A percentile compares a stretch with the other conserved stretches of the same genome.
phyloP scores from a whole-genome alignment of 805 yeast species.

The Kazachstania kunashirensis region DNA sequence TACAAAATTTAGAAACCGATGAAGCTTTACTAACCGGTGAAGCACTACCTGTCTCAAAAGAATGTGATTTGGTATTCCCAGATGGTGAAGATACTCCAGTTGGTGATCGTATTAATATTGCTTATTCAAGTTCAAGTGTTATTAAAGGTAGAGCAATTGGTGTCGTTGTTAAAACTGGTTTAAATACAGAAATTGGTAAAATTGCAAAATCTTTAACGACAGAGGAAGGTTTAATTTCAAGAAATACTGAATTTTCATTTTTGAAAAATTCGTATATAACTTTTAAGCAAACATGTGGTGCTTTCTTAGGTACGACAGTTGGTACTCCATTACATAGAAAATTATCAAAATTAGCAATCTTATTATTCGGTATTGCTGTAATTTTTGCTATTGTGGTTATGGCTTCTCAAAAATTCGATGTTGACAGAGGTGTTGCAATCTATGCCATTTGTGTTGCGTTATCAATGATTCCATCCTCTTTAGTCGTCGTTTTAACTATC shows the following conservation, averaged over 20 bases:
- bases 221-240: conserved; percentile 18
- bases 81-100: conserved; percentile 37
- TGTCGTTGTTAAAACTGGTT: conserved; percentile 84
- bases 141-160: conserved; percentile 93
- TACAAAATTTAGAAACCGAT: conserved; percentile 76
- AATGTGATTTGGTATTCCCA: conserved; percentile 34
- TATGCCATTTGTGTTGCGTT: conserved; percentile 93
- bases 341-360: conserved; percentile 66
- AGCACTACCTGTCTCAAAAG: conserved; percentile 72
- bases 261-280: conserved; percentile 33
- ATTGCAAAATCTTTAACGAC: conserved; percentile 72
- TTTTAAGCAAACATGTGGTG: conserved; percentile 46
- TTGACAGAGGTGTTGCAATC: conserved; percentile 73
- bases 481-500: conserved; percentile 94
- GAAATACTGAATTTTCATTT: conserved; percentile 35
- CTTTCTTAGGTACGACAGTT: conserved; percentile 60
- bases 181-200: conserved; percentile 86
- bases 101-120: conserved; percentile 65
- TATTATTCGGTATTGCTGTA: conserved; percentile 69
- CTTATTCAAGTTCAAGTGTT: conserved; percentile 93
- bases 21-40: conserved; percentile 95
- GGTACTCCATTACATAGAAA: conserved; percentile 80
- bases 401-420: conserved; percentile 71
- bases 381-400: conserved; percentile 75
- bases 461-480: conserved; percentile 97